Percentiles rank a stretch among this genome's conserved stretches.
Evolutionary conservation across 768 basidiomycete genomes (phyloP).

Genomic region (Pisolithus albus): DNA sequence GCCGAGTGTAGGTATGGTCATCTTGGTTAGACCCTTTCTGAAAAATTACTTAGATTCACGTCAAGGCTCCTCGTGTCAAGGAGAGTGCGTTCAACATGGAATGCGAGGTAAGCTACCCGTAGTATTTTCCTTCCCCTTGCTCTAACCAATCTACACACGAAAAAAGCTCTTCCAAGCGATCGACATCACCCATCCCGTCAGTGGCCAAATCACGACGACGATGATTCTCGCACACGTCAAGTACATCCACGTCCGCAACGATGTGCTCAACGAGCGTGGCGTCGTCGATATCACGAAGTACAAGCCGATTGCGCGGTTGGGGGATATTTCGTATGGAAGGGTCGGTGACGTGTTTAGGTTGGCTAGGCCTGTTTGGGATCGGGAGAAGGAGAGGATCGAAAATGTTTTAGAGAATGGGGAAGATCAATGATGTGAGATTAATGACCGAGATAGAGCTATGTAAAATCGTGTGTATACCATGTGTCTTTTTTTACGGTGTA

Average conservation of each 20-base stretch:
- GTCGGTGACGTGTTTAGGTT: conserved; percentile 25
- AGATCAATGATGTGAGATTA: too few species aligned
- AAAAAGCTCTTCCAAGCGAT: conserved; percentile 24
- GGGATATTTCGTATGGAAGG: conserved; percentile 33
- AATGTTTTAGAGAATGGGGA: conserved; percentile 2
- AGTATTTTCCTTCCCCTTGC: neutral
- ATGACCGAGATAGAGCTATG: too few species aligned
- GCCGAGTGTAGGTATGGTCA: conserved; percentile 22
- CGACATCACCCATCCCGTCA: conserved; percentile 28
- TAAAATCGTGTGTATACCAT: neutral
- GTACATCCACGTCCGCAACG: conserved; percentile 37
- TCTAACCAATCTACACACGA: conserved; percentile 6
- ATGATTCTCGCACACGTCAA: conserved; percentile 35
- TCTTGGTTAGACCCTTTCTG: too few species aligned
- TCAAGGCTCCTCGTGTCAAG: conserved; percentile 34
- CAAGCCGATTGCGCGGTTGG: conserved; percentile 31
- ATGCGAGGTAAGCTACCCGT: conserved; percentile 22
- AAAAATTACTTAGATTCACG: conserved; percentile 24
- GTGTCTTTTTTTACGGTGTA: too few species aligned
- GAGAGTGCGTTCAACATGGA: conserved; percentile 45
- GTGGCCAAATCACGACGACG: conserved; percentile 20
- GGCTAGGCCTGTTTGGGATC: conserved; percentile 16
- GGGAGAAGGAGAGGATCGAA: conserved; percentile 12
- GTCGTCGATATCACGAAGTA: conserved; percentile 31
- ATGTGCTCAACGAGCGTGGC: conserved; percentile 30